Conservation (phyloP, 176 grass and related monocot species). For the Alloteropsis semialata region DNA sequence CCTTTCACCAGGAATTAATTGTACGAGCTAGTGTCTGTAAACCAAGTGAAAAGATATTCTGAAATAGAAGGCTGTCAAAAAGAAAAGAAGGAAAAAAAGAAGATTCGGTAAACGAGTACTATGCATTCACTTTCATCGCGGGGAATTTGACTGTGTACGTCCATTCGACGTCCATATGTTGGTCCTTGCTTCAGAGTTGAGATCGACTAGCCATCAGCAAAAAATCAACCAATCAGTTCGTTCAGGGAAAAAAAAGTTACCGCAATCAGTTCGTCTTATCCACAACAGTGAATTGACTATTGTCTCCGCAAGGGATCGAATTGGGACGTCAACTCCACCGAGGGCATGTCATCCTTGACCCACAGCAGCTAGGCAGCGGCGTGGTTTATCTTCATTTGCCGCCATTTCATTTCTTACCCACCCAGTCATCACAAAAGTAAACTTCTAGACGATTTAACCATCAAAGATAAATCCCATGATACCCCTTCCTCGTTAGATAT, state of each 20-base stretch:
- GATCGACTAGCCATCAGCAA: not conserved
- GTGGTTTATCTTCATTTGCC: not conserved
- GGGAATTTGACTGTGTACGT: not conserved
- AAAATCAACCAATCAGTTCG: not conserved
- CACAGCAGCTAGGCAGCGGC: not conserved
- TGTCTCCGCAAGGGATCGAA: not conserved
- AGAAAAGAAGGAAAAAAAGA: not conserved
- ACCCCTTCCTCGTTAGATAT: no score
- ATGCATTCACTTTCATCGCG: not conserved
- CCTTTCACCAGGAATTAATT: not conserved
- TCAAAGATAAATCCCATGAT: no score
- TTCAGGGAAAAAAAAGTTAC: not conserved
- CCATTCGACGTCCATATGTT: not conserved
- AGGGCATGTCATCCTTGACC: not conserved
- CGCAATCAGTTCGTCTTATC: constrained; percentile 15
- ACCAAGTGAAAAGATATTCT: not conserved
- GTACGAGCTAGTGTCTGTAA: not conserved
- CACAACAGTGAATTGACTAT: not conserved
- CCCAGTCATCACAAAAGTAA: no score
- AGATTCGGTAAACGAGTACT: not conserved
- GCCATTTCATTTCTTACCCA: not conserved
- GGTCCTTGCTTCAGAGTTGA: not conserved
- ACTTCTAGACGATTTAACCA: no score
- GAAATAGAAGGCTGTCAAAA: not conserved
- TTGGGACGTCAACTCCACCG: not conserved